A percentile compares a stretch with the other conserved stretches of the same genome.
phyloP scores from a whole-genome alignment of 148 eudicot genomes.

The Pharnaceum exiguum region DNA sequence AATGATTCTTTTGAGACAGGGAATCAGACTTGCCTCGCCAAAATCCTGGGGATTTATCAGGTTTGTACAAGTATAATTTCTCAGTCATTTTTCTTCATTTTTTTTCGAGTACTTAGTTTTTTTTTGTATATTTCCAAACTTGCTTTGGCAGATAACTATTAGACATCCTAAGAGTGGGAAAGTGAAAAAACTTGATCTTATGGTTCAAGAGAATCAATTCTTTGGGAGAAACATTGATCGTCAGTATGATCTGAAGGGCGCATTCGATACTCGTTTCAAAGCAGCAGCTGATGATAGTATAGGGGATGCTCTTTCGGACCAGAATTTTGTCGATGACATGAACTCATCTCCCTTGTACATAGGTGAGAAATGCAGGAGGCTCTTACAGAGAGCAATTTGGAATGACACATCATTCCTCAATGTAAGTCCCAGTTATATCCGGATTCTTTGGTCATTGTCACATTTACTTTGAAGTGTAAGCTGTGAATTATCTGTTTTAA shows the following conservation, averaged over 20 bases:
- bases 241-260: constrained; percentile 95
- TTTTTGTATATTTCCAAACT: neutral
- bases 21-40: constrained; percentile 94
- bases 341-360: constrained; percentile 72
- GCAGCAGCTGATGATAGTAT: constrained; percentile 54
- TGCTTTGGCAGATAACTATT: constrained; percentile 47
- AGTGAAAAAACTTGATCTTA: constrained; percentile 69
- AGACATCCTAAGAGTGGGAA: constrained; percentile 59
- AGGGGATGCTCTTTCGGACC: constrained; percentile 89
- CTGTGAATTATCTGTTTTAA: neutral
- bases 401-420: constrained; percentile 86
- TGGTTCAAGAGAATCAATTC: constrained; percentile 93
- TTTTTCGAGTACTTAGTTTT: neutral
- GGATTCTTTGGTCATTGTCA: neutral
- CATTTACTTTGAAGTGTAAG: too few species aligned
- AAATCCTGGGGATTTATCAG: constrained; percentile 93
- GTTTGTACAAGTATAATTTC: constrained; percentile 34
- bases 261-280: constrained; percentile 71
- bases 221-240: constrained; percentile 59
- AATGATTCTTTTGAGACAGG: constrained; percentile 55
- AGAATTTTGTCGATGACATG: constrained; percentile 95
- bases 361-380: constrained; percentile 57
- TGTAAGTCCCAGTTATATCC: constrained; percentile 42
- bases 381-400: constrained; percentile 84
- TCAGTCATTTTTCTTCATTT: neutral